Evolutionary conservation across 2,329 filamentous ascomycete species (phyloP).

Genomic region (Bipolaris bicolor): DNA sequence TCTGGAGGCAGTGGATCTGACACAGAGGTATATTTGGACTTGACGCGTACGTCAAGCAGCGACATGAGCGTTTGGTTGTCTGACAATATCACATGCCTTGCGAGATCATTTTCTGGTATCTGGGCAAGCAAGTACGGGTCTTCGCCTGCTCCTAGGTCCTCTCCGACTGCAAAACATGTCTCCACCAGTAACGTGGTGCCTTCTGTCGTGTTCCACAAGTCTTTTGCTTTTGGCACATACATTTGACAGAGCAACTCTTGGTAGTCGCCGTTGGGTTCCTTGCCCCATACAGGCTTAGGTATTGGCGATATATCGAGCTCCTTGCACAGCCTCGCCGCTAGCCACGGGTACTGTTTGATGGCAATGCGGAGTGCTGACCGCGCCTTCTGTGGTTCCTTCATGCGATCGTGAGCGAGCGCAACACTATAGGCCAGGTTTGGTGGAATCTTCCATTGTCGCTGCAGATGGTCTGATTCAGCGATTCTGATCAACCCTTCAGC

Average conservation of each 20-base stretch:
- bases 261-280: slow-evolving; percentile 67
- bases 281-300: slow-evolving; percentile 83
- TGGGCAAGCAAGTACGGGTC: slow-evolving; percentile 41
- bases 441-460: slow-evolving; percentile 59
- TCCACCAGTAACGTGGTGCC: slow-evolving; percentile 71
- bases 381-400: slow-evolving; percentile 69
- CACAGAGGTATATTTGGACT: slow-evolving; percentile 62
- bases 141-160: slow-evolving; percentile 32
- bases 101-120: slow-evolving; percentile 58
- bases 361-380: slow-evolving; percentile 69
- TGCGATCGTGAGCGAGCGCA: slow-evolving; percentile 75
- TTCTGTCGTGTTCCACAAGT: slow-evolving; percentile 84
- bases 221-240: slow-evolving; percentile 77
- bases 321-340: slow-evolving; percentile 80
- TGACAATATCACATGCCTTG: slow-evolving; percentile 78
- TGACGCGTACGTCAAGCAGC: slow-evolving; percentile 69
- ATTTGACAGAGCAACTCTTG: slow-evolving; percentile 75
- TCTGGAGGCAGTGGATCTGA: slow-evolving; percentile 83
- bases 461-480: slow-evolving; percentile 59
- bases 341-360: slow-evolving; percentile 79
- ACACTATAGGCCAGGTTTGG: slow-evolving; percentile 78
- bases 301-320: slow-evolving; percentile 76
- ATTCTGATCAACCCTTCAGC: slow-evolving; percentile 77
- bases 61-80: slow-evolving; percentile 74
- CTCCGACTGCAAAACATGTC: slow-evolving; percentile 62